Evolutionary conservation across 2,329 filamentous ascomycete genomes (phyloP), one percentile per base, ranked within the genome.

Genomic region (Aspergillus tamarii): DNA sequence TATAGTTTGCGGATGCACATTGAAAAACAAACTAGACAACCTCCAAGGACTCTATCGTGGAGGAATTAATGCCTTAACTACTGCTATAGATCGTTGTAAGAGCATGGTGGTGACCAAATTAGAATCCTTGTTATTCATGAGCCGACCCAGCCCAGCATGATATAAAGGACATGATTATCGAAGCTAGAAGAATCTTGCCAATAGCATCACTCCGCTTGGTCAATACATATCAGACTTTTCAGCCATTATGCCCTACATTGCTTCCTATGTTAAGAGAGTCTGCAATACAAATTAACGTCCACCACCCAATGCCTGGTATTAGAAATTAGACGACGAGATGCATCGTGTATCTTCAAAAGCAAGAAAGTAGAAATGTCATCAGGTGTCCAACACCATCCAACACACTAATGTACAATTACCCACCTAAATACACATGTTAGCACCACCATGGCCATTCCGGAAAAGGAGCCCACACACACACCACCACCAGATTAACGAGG

Each of bases 381-480:
- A 23, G 28, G 48, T 39, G 52, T 55, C 52, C 52, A 43, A 46
- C n/a, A 48, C 41, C n/a, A 23, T 46, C 52, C 52, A 55, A 55
- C 52, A 36, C 21, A 23, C 26, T 21, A 41, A 39, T 55, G 52
- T 55, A 55, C 52, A 55, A 39, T 4, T 14, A 9, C 23, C 14
- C 19, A 16, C 16, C 11, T 54, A 12, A 8, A 36, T 30, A n/a
- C 12, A 12, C 8, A 16, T 7, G 0, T 54, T 36, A 54, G 52
- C 19, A 34, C n/a, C 19, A 34, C n/a, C 14, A 16, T 1, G 5
- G 11, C 41, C 5, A 14, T 12, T 23, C 4, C 3, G 8, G n/a
- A 26, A 32, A 28, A 52, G 3, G 19, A 32, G 2, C 7, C 1
- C 4, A 14, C 28, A 52, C 48, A 6, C n/a, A n/a, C n/a, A n/a